Conservation (phyloP, 768 basidiomycete genomes). For the Cyclocybe aegerita region DNA sequence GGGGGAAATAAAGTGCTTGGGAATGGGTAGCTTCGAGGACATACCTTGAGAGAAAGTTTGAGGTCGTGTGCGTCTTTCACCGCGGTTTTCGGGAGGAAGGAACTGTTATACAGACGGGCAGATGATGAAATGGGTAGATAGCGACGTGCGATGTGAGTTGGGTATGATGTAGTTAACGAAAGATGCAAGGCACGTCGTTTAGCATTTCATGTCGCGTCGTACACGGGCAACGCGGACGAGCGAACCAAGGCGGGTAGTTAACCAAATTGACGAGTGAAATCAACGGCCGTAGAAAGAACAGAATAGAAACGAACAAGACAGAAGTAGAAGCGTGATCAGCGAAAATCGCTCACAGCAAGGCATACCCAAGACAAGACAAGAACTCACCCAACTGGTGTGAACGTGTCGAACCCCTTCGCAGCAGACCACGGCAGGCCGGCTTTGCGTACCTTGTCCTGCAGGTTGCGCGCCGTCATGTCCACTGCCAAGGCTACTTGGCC, state of each 20-base stretch:
- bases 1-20: background rate
- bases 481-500: conserved; percentile 67
- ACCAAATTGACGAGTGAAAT: too few species aligned
- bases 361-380: conserved; percentile 6
- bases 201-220: background rate
- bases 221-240: background rate
- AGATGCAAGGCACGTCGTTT: background rate
- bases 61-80: conserved; percentile 77
- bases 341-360: background rate
- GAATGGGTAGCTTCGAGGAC: background rate
- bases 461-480: conserved; percentile 95
- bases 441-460: conserved; percentile 91
- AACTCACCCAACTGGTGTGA: conserved; percentile 83
- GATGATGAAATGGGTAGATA: background rate
- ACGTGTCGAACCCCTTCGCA: conserved; percentile 96
- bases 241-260: too few species aligned
- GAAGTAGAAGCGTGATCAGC: background rate
- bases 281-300: too few species aligned
- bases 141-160: background rate
- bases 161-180: too few species aligned
- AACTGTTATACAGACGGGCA: conserved; percentile 32
- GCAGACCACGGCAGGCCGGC: conserved; percentile 97
- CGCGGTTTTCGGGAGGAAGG: conserved; percentile 76
- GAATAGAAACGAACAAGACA: background rate
- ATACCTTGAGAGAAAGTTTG: conserved; percentile 71